phyloP scores from a whole-genome alignment of 2,329 filamentous ascomycete species.

The Botrytis fragariae region DNA sequence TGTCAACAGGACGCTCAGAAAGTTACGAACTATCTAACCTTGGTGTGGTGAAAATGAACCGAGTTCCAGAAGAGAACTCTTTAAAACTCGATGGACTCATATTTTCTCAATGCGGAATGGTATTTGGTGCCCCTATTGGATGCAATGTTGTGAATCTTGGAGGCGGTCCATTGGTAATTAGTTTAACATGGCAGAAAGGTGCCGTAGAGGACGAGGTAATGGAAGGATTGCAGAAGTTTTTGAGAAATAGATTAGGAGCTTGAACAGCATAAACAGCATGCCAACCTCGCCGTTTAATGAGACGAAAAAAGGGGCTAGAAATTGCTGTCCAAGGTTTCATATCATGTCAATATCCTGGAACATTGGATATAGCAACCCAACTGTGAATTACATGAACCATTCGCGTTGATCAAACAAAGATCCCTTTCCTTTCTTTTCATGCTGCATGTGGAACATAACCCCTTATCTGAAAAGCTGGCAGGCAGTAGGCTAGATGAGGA shows the following conservation, averaged over 20 bases:
- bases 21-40: slow-evolving; percentile 33
- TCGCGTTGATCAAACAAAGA: too few species aligned
- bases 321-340: neutral
- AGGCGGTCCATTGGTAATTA: slow-evolving; percentile 26
- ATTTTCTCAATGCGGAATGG: slow-evolving; percentile 30
- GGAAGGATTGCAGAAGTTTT: slow-evolving; percentile 12
- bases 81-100: slow-evolving; percentile 25
- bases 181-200: slow-evolving; percentile 30
- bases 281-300: too few species aligned
- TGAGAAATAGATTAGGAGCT: neutral
- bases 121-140: slow-evolving; percentile 25
- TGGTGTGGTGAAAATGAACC: slow-evolving; percentile 24
- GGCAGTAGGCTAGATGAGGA: rapidly evolving
- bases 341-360: neutral
- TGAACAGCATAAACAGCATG: too few species aligned
- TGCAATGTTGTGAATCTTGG: slow-evolving; percentile 23
- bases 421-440: neutral
- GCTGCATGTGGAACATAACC: neutral
- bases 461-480: neutral
- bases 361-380: neutral
- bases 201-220: slow-evolving; percentile 25
- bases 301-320: neutral
- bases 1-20: neutral
- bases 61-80: neutral
- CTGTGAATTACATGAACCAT: neutral